Evolutionary conservation across 352 stramenopile species (phyloP).

Genomic region (Saprolegnia diclina): DNA sequence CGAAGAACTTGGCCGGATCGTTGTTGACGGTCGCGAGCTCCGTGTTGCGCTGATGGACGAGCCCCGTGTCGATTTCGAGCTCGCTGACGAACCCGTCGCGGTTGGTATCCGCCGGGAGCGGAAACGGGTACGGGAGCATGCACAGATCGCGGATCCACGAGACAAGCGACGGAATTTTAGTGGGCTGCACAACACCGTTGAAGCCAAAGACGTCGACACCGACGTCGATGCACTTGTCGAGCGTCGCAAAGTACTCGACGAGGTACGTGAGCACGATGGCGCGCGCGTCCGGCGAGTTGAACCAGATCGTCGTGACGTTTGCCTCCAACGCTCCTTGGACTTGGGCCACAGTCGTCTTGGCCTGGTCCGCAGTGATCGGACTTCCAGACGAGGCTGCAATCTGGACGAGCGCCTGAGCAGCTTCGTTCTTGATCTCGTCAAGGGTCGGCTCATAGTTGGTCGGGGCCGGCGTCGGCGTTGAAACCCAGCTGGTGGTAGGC

Average conservation of each 20-base stretch:
- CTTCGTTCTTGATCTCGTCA: neutral
- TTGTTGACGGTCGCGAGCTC: neutral
- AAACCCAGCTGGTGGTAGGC: conserved; percentile 13
- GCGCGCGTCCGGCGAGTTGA: conserved; percentile 8
- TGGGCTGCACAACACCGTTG: neutral
- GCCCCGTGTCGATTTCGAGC: conserved; percentile 1
- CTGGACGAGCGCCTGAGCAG: neutral
- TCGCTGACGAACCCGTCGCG: conserved; percentile 4
- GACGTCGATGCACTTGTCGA: conserved; percentile 8
- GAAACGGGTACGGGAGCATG: neutral
- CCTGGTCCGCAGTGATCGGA: neutral
- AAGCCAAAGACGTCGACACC: conserved; percentile 15
- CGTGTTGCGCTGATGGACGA: neutral
- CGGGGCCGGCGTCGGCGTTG: neutral
- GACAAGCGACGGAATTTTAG: neutral
- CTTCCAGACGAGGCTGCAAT: neutral
- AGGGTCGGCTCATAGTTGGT: neutral
- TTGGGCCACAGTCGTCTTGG: neutral
- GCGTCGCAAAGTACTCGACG: neutral
- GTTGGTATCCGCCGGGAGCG: neutral
- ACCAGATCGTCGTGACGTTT: conserved; percentile 16
- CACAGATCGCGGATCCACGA: neutral
- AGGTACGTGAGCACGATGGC: neutral
- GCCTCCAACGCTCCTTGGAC: neutral
- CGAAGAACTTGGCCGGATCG: neutral